Evolutionary conservation across 140 eudicot genomes (phyloP).

Genomic region (Eryngium alpinum): DNA sequence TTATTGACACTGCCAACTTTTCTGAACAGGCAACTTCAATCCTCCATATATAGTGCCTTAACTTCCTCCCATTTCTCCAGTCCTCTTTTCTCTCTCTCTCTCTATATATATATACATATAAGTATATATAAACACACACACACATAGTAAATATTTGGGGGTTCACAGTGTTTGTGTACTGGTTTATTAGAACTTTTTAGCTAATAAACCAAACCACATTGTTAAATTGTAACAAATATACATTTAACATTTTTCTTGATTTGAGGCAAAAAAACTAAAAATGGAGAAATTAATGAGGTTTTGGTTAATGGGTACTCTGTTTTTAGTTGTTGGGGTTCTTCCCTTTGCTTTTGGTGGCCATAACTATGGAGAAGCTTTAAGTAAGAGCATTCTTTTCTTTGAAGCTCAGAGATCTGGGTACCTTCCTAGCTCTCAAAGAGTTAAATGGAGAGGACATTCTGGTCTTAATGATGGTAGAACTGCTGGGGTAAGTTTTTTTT

Average conservation of each 20-base stretch:
- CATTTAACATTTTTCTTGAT: not conserved
- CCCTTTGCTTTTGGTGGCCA: constrained; percentile 47
- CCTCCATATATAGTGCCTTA: constrained; percentile 36
- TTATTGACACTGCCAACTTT: constrained; percentile 42
- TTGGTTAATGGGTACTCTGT: constrained; percentile 40
- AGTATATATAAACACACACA: not conserved
- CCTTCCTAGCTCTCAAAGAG: constrained; percentile 60
- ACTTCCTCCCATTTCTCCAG: constrained; percentile 26
- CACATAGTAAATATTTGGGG: not conserved
- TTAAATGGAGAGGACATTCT: constrained; percentile 78
- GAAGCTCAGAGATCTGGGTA: constrained; percentile 95
- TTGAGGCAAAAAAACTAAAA: not conserved
- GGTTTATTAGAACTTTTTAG: constrained; percentile 36
- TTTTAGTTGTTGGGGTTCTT: constrained; percentile 32
- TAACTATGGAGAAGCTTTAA: constrained; percentile 60
- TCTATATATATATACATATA: not conserved
- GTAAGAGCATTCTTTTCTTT: constrained; percentile 62
- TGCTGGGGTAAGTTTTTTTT: constrained; percentile 45
- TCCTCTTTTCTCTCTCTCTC: constrained; percentile 23
- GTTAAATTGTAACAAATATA: constrained; percentile 9
- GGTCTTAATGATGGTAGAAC: constrained; percentile 68
- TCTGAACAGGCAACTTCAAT: constrained; percentile 32
- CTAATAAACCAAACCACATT: constrained; percentile 50
- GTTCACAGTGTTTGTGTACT: constrained; percentile 9
- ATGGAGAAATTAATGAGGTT: constrained; percentile 36